phyloP scores from a whole-genome alignment of 1,139 yeast species.

The Candida sojae region DNA sequence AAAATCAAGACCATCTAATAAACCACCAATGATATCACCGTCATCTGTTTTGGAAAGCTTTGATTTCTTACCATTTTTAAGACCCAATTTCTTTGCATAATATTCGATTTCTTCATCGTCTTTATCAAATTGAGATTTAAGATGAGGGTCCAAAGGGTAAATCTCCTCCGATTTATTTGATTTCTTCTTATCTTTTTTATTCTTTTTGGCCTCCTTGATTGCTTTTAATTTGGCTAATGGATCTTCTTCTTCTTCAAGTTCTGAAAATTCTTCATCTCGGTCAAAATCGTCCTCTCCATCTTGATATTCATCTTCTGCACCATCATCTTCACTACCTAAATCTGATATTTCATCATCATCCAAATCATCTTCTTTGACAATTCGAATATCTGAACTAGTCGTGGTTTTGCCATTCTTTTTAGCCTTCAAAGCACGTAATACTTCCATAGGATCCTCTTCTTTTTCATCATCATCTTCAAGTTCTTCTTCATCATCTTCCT shows the following conservation, averaged over 20 bases:
- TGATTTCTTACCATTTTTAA: constrained; percentile 52
- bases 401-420: constrained; percentile 21
- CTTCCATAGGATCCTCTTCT: constrained; percentile 26
- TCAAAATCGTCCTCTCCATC: constrained; percentile 15
- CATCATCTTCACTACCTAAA: constrained; percentile 15
- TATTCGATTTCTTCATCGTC: constrained; percentile 82
- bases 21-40: constrained; percentile 70
- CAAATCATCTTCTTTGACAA: constrained; percentile 25
- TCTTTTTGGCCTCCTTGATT: constrained; percentile 32
- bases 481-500: constrained; percentile 7
- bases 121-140: constrained; percentile 47
- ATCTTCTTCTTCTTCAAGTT: constrained; percentile 22
- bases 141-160: constrained; percentile 32
- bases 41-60: constrained; percentile 53
- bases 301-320: constrained; percentile 13
- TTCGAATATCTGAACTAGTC: constrained; percentile 13
- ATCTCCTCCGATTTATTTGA: constrained; percentile 8
- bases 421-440: constrained; percentile 23
- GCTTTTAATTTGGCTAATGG: constrained; percentile 49
- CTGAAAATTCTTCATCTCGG: constrained; percentile 4
- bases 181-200: constrained; percentile 10
- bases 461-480: constrained; percentile 9
- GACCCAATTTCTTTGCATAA: constrained; percentile 80
- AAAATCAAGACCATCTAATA: constrained; percentile 77
- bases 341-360: constrained; percentile 18